Base-by-base conservation (phyloP, 2,329 filamentous ascomycete genomes). In the Alternaria ventricosa region DNA sequence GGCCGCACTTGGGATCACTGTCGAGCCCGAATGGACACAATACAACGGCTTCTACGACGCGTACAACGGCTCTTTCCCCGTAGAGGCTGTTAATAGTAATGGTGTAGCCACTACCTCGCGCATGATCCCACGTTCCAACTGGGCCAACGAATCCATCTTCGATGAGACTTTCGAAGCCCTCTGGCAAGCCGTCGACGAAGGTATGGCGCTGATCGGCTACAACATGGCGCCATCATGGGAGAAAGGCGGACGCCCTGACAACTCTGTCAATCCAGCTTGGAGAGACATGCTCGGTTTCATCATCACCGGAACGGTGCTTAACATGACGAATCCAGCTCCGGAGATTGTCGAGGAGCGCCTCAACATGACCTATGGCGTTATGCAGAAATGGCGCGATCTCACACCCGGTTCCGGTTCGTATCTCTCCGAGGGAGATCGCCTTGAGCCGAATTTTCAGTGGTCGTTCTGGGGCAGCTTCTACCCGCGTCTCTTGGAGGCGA, bases 221-320 rank as follows among this genome's bases (percentile, higher is more conserved):
- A 53, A 53, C 4, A 53, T 53, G 49, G 49, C 49, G 20, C 49
- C 30, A n/a, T 53, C 49, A 10, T 53, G 49, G 49, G 20, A 53
- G 20, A 53, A 53, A 41, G 53, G 53, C 23, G 53, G 53, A n/a
- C 25, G 53, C 43, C 53, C 53, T n/a, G 43, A 55, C n/a, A 55
- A 55, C 9, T 55, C 53, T 15, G 53, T 55, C 25, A 55, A 55
- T 36, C 53, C 53, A 30, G 53, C 53, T 18, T 55, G 53, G 53
- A 41, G 53, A n/a, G 6, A 46, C 53, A 45, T 45, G 53, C 36
- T 55, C 15, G 53, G 53, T 22, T 55, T 55, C 25, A 46, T 55
- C 41, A 55, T 55, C 12, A 28, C 53, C 5, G 53, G 41, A 3
- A 45, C 23, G 15, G 25, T 55, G 3, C 25, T 55, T 3, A 55